Evolutionary conservation across 2,329 filamentous ascomycete species (phyloP), one percentile per base, ranked within the genome.

Genomic region (Talaromyces marneffei): DNA sequence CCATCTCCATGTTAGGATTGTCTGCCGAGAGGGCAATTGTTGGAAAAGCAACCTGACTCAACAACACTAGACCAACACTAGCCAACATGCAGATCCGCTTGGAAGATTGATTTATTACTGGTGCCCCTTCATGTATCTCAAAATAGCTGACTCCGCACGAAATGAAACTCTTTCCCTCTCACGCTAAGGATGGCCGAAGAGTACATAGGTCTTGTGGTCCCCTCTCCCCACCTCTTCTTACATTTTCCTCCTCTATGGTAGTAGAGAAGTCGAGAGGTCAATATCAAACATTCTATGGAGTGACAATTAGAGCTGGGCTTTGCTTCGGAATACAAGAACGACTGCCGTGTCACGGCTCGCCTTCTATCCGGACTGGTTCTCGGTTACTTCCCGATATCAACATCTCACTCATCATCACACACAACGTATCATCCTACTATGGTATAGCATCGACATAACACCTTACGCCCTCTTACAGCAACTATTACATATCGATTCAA

Each of bases 71-170:
- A 52, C 46, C 46, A 33, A 52, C 46, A 29, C 52, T 55, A 55
- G 35, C 52, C 33, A 33, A 40, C 52, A 27, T 55, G 14, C 33
- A 55, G 10, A 3, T 55, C 25, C 40, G 12, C 52, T 55, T 55
- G 52, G 48, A 55, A 40, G 52, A 9, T 27, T 37, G 31, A 25
- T 10, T 25, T 52, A 33, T 48, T n/a, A 59, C 46, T 52, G 31
- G 29, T 44, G 12, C 25, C 44, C 39, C 31, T 29, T 52, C 20
- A 52, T 52, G 61, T 48, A 35, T 27, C 61, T 63, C 57, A 60
- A 62, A 62, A 62, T 53, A 57, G 31, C 61, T 39, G 29, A 40
- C 61, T 46, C 50, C 61, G 61, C 61, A 57, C 57, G n/a, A 63
- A 18, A 52, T 60, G 57, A 63, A 60, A 63, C 57, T 35, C 31